phyloP scores from a whole-genome alignment of 83 land plant genomes.

The Thuja plicata region DNA sequence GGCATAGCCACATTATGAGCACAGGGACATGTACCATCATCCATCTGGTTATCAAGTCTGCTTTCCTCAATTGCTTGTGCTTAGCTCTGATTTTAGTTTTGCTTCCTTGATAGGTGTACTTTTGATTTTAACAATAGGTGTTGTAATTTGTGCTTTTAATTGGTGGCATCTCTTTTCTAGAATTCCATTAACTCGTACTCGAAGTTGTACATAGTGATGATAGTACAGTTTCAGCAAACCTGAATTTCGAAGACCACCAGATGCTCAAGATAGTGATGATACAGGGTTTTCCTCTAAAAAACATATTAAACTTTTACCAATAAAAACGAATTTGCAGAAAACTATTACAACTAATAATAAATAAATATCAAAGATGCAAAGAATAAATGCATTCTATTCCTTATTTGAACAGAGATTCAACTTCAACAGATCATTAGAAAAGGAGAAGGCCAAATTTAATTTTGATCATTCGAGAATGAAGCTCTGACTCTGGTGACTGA shows the following conservation, averaged over 20 bases:
- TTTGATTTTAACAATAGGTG: background rate
- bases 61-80: background rate
- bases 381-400: background rate
- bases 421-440: background rate
- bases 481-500: background rate
- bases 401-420: background rate
- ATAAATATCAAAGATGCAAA: background rate
- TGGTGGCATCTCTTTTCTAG: background rate
- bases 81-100: background rate
- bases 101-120: background rate
- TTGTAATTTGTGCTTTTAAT: background rate
- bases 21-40: background rate
- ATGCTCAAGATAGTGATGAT: background rate
- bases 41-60: background rate
- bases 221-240: too few relatives aligned
- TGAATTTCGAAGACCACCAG: background rate
- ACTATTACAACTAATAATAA: background rate
- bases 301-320: background rate
- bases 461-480: background rate
- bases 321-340: background rate
- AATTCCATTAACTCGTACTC: background rate
- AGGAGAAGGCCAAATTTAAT: background rate
- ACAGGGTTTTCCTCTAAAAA: background rate
- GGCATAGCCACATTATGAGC: background rate
- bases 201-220: background rate